Conservation (phyloP, 768 basidiomycete genomes). For the Lactarius trivialis region DNA sequence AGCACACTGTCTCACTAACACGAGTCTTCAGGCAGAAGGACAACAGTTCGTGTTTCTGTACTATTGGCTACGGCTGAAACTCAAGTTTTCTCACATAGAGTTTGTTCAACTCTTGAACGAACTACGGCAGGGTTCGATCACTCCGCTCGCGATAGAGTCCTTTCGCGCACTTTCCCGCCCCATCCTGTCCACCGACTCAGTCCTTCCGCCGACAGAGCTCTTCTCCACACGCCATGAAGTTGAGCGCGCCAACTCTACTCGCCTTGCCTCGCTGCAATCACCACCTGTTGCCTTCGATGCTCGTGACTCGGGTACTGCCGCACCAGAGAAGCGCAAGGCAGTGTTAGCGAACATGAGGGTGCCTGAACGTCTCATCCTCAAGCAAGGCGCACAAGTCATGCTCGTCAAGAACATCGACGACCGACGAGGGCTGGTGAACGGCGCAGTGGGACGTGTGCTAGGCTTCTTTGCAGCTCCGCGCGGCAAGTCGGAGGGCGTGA, state of each 20-base stretch:
- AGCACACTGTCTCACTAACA: constrained; percentile 55
- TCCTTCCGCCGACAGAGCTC: constrained; percentile 43
- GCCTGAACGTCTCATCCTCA: constrained; percentile 47
- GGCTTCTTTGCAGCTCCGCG: constrained; percentile 39
- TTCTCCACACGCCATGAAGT: constrained; percentile 69
- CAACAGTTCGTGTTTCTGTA: constrained; percentile 39
- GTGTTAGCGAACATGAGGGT: constrained; percentile 60
- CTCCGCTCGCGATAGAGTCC: constrained; percentile 37
- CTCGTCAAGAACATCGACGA: constrained; percentile 63
- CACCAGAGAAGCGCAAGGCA: constrained; percentile 41
- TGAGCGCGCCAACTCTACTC: constrained; percentile 50
- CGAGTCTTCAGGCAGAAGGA: constrained; percentile 77
- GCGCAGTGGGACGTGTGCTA: constrained; percentile 55
- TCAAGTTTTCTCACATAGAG: constrained; percentile 33
- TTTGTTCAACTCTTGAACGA: constrained; percentile 74
- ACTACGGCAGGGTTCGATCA: constrained; percentile 57
- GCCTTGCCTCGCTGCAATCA: constrained; percentile 44
- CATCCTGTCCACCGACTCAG: constrained; percentile 24
- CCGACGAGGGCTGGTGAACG: constrained; percentile 51
- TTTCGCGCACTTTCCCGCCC: constrained; percentile 45
- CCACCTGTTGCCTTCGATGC: constrained; percentile 40
- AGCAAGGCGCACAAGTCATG: constrained; percentile 60
- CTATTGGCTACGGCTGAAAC: neutral
- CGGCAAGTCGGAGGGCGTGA: constrained; percentile 31
- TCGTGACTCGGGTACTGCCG: constrained; percentile 43